Conservation (phyloP, 176 grass and related monocot genomes). For the Canna indica region DNA sequence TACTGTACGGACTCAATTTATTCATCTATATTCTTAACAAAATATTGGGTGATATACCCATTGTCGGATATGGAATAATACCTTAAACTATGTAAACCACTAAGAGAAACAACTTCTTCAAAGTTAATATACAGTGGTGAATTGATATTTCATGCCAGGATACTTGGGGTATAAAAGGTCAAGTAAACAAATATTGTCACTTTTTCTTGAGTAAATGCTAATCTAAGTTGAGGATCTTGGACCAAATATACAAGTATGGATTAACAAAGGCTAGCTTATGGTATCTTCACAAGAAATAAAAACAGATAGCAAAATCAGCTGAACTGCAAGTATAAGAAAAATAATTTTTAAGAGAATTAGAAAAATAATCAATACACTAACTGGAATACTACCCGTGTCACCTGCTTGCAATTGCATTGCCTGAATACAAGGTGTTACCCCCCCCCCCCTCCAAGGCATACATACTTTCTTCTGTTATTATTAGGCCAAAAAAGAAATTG, state of each 20-base stretch:
- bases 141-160: neutral
- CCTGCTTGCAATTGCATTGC: conserved; percentile 95
- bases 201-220: too few relatives aligned
- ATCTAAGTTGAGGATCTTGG: too few relatives aligned
- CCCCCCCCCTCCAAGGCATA: conserved; percentile 98
- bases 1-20: too few relatives aligned
- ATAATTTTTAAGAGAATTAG: too few relatives aligned
- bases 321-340: neutral
- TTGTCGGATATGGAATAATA: too few relatives aligned
- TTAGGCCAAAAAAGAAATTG: conserved; percentile 99
- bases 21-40: too few relatives aligned
- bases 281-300: neutral
- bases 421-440: conserved; percentile 96
- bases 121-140: too few relatives aligned
- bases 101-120: too few relatives aligned
- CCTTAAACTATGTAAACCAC: too few relatives aligned
- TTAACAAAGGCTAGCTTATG: too few relatives aligned
- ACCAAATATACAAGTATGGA: too few relatives aligned
- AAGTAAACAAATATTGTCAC: neutral
- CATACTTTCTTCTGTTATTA: conserved; percentile 99
- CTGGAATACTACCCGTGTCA: conserved; percentile 58
- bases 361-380: neutral
- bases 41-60: too few relatives aligned
- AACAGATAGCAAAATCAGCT: neutral
- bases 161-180: neutral